Conservation (phyloP, 2,329 filamentous ascomycete species). For the Pseudophaeomoniella oleicola region DNA sequence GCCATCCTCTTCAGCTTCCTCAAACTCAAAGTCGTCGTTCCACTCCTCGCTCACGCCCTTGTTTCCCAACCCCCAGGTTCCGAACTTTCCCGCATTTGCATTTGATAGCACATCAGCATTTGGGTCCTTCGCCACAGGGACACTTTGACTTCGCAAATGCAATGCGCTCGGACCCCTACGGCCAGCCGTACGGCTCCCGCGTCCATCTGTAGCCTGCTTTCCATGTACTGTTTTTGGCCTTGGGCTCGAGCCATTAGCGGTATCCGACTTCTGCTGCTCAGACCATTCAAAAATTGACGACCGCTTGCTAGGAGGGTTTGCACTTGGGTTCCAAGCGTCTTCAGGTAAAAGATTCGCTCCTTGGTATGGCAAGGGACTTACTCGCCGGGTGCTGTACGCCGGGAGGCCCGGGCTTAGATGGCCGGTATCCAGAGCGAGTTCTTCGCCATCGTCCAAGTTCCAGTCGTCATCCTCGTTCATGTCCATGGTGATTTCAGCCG, state of each 20-base stretch:
- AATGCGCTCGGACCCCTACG: conserved; percentile 44
- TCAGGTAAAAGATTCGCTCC: not conserved
- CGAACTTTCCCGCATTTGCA: conserved; percentile 41
- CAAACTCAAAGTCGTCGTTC: conserved; percentile 56
- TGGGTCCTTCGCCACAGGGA: conserved; percentile 41
- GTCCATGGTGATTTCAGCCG: not conserved
- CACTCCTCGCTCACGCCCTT: conserved; percentile 54
- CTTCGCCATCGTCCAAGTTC: not conserved
- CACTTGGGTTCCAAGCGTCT: not conserved
- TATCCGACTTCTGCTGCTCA: conserved; percentile 39
- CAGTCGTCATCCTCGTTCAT: not conserved
- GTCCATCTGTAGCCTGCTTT: conserved; percentile 41
- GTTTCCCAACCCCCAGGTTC: conserved; percentile 51
- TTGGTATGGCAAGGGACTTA: not conserved
- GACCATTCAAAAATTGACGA: conserved; percentile 50
- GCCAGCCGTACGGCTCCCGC: conserved; percentile 41
- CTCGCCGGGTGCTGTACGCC: not conserved
- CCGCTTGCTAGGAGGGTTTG: conserved; percentile 26
- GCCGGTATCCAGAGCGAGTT: not conserved
- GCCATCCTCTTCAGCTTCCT: conserved; percentile 28
- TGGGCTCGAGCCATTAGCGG: conserved; percentile 33
- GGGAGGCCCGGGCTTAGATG: not conserved
- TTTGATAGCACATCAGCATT: conserved; percentile 32
- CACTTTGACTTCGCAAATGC: conserved; percentile 52
- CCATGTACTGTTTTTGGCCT: conserved; percentile 50